Evolutionary conservation across 2,329 filamentous ascomycete genomes (phyloP).

Genomic region (Ciborinia camelliae): DNA sequence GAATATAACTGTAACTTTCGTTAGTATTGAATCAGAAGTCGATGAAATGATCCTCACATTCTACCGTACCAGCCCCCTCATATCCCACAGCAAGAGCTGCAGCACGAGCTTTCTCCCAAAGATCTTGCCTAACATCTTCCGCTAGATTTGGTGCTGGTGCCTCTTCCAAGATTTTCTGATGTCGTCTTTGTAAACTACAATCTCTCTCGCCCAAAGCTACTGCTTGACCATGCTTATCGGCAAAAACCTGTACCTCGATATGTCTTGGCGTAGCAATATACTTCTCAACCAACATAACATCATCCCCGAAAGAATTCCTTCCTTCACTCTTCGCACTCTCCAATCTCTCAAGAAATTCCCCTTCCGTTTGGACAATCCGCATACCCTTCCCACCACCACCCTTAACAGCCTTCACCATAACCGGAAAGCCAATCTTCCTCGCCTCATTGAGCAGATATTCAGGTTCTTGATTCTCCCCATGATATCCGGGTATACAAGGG

Average conservation of each 20-base stretch:
- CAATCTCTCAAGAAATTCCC: conserved; percentile 68
- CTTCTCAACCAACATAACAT: conserved; percentile 80
- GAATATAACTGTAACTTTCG: conserved; percentile 64
- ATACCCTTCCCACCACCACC: conserved; percentile 85
- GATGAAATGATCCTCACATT: conserved; percentile 56
- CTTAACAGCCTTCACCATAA: conserved; percentile 75
- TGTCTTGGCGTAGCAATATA: conserved; percentile 78
- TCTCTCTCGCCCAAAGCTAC: conserved; percentile 85
- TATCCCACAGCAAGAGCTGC: conserved; percentile 76
- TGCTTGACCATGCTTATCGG: conserved; percentile 73
- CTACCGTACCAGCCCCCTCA: conserved; percentile 83
- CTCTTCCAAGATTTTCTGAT: conserved; percentile 91
- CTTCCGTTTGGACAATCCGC: conserved; percentile 65
- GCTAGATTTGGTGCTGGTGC: conserved; percentile 71
- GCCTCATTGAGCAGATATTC: conserved; percentile 63
- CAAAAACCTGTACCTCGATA: conserved; percentile 89
- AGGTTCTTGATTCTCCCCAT: conserved; percentile 76
- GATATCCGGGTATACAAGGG: conserved; percentile 93
- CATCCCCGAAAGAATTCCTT: conserved; percentile 75
- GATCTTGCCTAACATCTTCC: conserved; percentile 54
- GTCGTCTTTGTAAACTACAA: conserved; percentile 80
- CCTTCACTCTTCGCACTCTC: conserved; percentile 73
- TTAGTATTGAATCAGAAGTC: neutral
- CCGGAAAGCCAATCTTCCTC: conserved; percentile 63
- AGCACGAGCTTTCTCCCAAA: conserved; percentile 64